Conservation (phyloP, 1,139 yeast species). For the Sugiyamaella neomexicana region DNA sequence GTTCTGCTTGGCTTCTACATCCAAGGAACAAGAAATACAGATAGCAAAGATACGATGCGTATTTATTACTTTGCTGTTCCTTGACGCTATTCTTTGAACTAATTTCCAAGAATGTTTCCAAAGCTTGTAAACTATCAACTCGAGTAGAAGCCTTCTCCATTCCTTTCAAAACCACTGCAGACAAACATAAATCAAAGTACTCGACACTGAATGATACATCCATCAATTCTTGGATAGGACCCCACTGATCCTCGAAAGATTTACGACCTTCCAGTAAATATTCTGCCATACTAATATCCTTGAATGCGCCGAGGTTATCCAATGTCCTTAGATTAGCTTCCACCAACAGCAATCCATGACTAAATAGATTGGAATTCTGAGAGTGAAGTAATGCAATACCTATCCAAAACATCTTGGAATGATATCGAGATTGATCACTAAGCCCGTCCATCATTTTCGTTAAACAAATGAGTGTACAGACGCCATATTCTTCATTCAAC, state of each 20-base stretch:
- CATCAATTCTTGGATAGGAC: constrained; percentile 50
- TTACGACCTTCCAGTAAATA: constrained; percentile 45
- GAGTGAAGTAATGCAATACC: constrained; percentile 44
- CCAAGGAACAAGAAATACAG: constrained; percentile 58
- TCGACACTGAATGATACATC: constrained; percentile 44
- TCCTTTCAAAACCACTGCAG: constrained; percentile 60
- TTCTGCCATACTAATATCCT: constrained; percentile 29
- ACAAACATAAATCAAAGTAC: constrained; percentile 58
- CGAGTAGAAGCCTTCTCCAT: constrained; percentile 61
- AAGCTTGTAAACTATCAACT: constrained; percentile 53
- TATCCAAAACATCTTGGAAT: constrained; percentile 70
- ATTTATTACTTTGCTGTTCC: constrained; percentile 19
- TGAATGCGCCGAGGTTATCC: constrained; percentile 36
- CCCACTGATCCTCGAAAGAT: constrained; percentile 47
- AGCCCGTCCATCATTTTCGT: constrained; percentile 67
- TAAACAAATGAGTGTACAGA: constrained; percentile 44
- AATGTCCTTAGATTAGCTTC: constrained; percentile 33
- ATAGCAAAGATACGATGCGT: constrained; percentile 44
- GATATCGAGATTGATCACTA: constrained; percentile 53
- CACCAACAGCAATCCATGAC: constrained; percentile 32
- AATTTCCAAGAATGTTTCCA: constrained; percentile 52
- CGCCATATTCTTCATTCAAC: constrained; percentile 39
- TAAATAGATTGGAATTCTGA: constrained; percentile 28
- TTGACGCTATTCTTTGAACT: constrained; percentile 43
- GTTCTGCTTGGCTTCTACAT: constrained; percentile 50